Percentiles rank a stretch among this genome's conserved stretches.
Evolutionary conservation across 78 protist genomes (phyloP).

Genomic region (Anaeramoeba flamelloides): DNA sequence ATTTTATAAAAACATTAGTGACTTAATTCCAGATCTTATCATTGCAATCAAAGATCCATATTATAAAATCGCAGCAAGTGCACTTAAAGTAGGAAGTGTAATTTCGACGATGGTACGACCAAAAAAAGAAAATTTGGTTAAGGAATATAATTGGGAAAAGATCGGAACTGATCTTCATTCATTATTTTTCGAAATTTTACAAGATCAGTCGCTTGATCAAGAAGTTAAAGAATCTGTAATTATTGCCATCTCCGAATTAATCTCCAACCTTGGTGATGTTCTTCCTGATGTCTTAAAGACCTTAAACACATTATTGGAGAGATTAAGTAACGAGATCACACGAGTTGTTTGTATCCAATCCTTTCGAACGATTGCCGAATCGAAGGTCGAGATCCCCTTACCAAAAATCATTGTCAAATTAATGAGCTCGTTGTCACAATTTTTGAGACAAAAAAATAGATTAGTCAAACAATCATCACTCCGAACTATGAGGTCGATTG

Average conservation of each 20-base stretch:
- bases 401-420: not conserved
- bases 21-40: conserved; percentile 22
- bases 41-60: conserved; percentile 46
- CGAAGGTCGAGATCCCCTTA: not conserved
- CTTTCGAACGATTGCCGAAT: not conserved
- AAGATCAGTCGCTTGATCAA: conserved; percentile 59
- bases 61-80: conserved; percentile 51
- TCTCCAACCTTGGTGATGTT: conserved; percentile 43
- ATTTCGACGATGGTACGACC: too few species aligned
- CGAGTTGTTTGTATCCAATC: conserved; percentile 45
- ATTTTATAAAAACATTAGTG: too few species aligned
- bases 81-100: conserved; percentile 60
- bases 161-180: too few species aligned
- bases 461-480: conserved; percentile 22
- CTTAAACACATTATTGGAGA: conserved; percentile 43
- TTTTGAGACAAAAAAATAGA: conserved; percentile 28
- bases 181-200: conserved; percentile 34
- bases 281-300: conserved; percentile 1
- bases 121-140: too few species aligned
- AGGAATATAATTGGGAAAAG: too few species aligned
- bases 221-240: conserved; percentile 80
- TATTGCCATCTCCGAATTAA: conserved; percentile 32
- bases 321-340: conserved; percentile 68
- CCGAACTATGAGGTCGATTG: not conserved
- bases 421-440: conserved; percentile 3